These are phyloP conservation scores for Fusarium mexicanum DNA, from an alignment of 2,329 filamentous ascomycete species.

Conservation along the genomic window DNA sequence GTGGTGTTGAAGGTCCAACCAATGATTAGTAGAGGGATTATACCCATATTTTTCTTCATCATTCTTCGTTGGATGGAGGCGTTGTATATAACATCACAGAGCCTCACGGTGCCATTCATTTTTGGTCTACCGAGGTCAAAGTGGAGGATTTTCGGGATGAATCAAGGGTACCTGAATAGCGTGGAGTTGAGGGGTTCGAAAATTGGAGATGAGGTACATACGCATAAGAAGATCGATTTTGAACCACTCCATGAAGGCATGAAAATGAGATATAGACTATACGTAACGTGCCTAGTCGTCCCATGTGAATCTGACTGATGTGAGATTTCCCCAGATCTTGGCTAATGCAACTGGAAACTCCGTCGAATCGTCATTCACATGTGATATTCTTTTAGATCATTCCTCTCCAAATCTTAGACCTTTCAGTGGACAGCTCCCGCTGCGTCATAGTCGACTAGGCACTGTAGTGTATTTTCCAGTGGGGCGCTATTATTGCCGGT, in stretches of 20 bases:
- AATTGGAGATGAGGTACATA: background rate
- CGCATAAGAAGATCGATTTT: background rate
- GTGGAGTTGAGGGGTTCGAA: slow-evolving; percentile 19
- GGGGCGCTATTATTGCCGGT: slow-evolving; percentile 5
- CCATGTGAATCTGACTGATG: slow-evolving; percentile 13
- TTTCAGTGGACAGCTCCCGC: slow-evolving; percentile 13
- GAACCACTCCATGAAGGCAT: background rate
- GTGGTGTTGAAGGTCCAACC: slow-evolving; percentile 66
- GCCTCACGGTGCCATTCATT: slow-evolving; percentile 12
- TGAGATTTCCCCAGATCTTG: slow-evolving; percentile 36
- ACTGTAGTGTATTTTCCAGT: slow-evolving; percentile 4
- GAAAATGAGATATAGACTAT: slow-evolving; percentile 1
- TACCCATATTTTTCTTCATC: background rate
- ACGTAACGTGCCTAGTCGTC: background rate
- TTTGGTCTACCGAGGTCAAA: slow-evolving; percentile 34
- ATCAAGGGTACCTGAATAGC: slow-evolving; percentile 18
- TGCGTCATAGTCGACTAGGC: slow-evolving; percentile 32
- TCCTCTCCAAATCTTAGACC: slow-evolving; percentile 7
- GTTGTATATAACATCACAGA: background rate
- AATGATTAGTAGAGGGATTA: background rate
- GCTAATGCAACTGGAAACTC: slow-evolving; percentile 4
- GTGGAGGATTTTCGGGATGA: slow-evolving; percentile 22
- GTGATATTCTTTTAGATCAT: slow-evolving; percentile 17
- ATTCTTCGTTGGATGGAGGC: background rate
- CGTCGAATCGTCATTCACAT: slow-evolving; percentile 30